phyloP scores from a whole-genome alignment of 2,329 filamentous ascomycete species.

The Mycosphaerella sp. region DNA sequence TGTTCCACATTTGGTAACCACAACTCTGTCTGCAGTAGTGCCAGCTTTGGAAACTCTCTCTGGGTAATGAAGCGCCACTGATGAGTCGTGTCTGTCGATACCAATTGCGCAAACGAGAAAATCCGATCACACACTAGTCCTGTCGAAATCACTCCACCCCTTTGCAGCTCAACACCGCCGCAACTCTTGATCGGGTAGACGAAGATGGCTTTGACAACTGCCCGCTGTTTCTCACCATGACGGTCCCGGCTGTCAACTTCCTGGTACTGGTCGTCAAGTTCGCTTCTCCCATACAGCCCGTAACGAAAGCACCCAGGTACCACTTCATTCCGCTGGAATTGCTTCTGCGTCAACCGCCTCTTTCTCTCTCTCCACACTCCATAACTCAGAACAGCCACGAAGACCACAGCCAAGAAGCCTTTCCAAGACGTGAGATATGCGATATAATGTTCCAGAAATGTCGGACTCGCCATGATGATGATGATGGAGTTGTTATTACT shows the following conservation, averaged over 20 bases:
- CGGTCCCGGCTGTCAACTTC: not conserved
- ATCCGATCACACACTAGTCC: constrained; percentile 43
- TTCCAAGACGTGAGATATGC: constrained; percentile 13
- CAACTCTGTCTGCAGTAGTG: constrained; percentile 60
- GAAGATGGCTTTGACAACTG: constrained; percentile 36
- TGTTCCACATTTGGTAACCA: constrained; percentile 57
- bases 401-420: constrained; percentile 7
- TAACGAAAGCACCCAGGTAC: constrained; percentile 5
- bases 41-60: constrained; percentile 62
- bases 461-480: constrained; percentile 2
- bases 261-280: constrained; percentile 25
- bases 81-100: constrained; percentile 36
- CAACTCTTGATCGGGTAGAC: constrained; percentile 47
- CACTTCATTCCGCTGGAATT: not conserved
- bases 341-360: not conserved
- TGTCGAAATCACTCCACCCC: constrained; percentile 38
- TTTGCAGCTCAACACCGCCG: constrained; percentile 36
- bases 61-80: constrained; percentile 68
- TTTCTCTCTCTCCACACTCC: constrained; percentile 4
- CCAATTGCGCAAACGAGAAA: constrained; percentile 60
- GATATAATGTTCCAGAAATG: constrained; percentile 12
- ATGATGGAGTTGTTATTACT: not conserved
- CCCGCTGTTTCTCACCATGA: constrained; percentile 14
- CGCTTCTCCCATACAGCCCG: constrained; percentile 15
- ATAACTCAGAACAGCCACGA: not conserved